Evolutionary conservation across 495 filamentous ascomycete genomes (phyloP).

Genomic region (Hypoxylon fragiforme): DNA sequence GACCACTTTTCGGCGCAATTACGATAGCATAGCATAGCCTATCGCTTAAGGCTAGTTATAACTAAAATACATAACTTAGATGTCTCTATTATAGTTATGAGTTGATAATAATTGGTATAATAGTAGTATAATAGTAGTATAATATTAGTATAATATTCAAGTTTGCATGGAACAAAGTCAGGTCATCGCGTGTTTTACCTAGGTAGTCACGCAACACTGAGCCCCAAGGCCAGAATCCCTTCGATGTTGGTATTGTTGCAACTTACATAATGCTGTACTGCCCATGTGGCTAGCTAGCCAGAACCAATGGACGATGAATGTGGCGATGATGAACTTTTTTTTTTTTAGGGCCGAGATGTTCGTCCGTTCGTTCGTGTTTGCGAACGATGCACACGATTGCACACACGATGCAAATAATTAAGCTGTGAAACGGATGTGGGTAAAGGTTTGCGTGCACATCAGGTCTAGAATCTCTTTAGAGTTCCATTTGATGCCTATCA

Average conservation of each 20-base stretch:
- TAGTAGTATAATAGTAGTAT: no score
- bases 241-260: neutral
- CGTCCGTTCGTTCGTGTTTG: neutral
- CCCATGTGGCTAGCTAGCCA: no score
- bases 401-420: no score
- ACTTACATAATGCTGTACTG: no score
- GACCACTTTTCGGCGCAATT: conserved; percentile 24
- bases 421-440: neutral
- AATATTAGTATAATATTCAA: no score
- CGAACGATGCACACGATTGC: no score
- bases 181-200: no score
- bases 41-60: neutral
- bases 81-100: no score
- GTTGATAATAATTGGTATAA: no score
- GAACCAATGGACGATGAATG: neutral
- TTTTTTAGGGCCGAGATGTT: no score
- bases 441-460: conserved; percentile 10
- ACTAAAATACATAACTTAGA: no score
- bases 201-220: neutral
- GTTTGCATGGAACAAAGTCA: no score
- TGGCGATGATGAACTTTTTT: neutral
- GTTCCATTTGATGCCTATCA: conserved; percentile 9
- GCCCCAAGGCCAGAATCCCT: neutral
- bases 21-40: conserved; percentile 7
- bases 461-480: conserved; percentile 29